phyloP scores from a whole-genome alignment of 192 early-diverging fungal species.

The Rhizophagus prolifer region DNA sequence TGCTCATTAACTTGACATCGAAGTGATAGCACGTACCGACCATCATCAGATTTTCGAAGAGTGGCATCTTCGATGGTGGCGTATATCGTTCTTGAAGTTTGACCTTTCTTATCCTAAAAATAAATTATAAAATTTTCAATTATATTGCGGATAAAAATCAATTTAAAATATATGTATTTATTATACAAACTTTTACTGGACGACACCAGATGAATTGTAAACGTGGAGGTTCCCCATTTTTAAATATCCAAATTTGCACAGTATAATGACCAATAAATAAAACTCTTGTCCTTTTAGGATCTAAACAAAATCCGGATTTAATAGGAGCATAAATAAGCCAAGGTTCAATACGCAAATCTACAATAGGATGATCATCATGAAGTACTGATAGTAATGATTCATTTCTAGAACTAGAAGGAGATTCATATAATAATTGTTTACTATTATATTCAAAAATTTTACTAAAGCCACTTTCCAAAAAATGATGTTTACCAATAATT shows the following conservation, averaged over 20 bases:
- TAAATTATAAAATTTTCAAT: not conserved
- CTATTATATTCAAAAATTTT: not conserved
- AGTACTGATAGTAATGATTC: not conserved
- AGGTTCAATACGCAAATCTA: constrained; percentile 9
- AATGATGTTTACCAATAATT: constrained; percentile 6
- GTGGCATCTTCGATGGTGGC: constrained; percentile 7
- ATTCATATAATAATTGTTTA: constrained; percentile 7
- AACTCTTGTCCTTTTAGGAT: not conserved
- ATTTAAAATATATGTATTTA: too few relatives aligned
- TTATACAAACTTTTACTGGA: not conserved
- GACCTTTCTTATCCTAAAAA: not conserved
- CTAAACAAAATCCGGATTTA: constrained; percentile 17
- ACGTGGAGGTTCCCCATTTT: not conserved
- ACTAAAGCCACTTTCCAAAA: not conserved
- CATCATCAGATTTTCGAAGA: not conserved
- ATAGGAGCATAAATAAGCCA: constrained; percentile 12
- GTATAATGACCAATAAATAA: constrained; percentile 19
- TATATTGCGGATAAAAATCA: too few relatives aligned
- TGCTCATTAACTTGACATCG: not conserved
- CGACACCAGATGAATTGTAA: constrained; percentile 13
- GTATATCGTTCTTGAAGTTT: not conserved
- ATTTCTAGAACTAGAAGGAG: not conserved
- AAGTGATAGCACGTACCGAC: not conserved
- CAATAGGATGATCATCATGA: constrained; percentile 1
- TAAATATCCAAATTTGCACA: constrained; percentile 8